Conservation (phyloP, 164 flowering plant species). For the Dillenia turbinata region DNA sequence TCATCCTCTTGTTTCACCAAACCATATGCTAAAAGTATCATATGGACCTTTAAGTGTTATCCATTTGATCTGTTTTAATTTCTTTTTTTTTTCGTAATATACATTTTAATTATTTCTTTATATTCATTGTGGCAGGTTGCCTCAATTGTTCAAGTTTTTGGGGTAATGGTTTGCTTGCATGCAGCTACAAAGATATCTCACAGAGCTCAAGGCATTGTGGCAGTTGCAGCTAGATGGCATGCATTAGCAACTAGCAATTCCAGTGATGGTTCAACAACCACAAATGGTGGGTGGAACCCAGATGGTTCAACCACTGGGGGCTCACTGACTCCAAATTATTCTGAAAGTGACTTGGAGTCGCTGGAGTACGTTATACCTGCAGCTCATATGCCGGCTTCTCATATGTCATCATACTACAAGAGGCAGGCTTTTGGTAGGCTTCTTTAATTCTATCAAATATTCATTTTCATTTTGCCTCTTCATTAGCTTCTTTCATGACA, state of each 20-base stretch:
- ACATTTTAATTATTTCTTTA: neutral
- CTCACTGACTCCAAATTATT: slow-evolving; percentile 20
- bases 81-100: too few relatives aligned
- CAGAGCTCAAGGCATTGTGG: slow-evolving; percentile 74
- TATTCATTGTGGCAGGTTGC: slow-evolving; percentile 35
- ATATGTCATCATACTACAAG: slow-evolving; percentile 42
- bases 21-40: too few relatives aligned
- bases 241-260: slow-evolving; percentile 60
- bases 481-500: too few relatives aligned
- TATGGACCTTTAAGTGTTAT: too few relatives aligned
- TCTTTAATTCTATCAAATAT: neutral
- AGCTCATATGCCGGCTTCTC: slow-evolving; percentile 29
- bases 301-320: slow-evolving; percentile 17
- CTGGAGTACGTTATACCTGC: slow-evolving; percentile 29
- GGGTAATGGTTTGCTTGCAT: slow-evolving; percentile 62
- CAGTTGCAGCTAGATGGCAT: slow-evolving; percentile 84
- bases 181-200: slow-evolving; percentile 87
- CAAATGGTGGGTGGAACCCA: slow-evolving; percentile 35
- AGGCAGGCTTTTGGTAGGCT: slow-evolving; percentile 65
- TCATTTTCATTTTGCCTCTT: neutral
- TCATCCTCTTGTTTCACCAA: too few relatives aligned
- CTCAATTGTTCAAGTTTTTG: slow-evolving; percentile 76
- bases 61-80: too few relatives aligned
- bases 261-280: slow-evolving; percentile 38
- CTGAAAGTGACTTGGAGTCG: slow-evolving; percentile 60